phyloP scores from a whole-genome alignment of 208 protist species.

The Phytomonas sp. region DNA sequence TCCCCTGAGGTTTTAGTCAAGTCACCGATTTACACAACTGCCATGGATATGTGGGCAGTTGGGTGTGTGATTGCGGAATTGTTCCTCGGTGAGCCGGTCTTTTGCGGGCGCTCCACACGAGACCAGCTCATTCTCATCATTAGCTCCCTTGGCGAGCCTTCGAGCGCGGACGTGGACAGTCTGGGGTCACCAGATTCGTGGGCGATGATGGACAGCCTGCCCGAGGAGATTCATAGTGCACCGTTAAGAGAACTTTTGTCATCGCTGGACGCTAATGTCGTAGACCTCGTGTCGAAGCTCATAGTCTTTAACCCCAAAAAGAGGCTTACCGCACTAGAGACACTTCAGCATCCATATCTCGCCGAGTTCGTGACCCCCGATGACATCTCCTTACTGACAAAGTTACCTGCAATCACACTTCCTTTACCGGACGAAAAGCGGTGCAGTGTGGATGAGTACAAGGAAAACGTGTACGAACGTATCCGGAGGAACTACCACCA shows the following conservation, averaged over 20 bases:
- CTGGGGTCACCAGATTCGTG: conserved; percentile 85
- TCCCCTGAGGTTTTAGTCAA: conserved; percentile 97
- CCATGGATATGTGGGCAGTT: conserved; percentile 98
- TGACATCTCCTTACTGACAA: conserved; percentile 36
- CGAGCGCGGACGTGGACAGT: conserved; percentile 81
- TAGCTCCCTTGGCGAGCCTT: conserved; percentile 79
- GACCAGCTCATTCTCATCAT: conserved; percentile 95
- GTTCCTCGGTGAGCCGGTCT: conserved; percentile 89
- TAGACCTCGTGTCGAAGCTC: conserved; percentile 80
- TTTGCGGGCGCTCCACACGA: conserved; percentile 92
- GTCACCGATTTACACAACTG: conserved; percentile 91
- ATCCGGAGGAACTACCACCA: conserved; percentile 33
- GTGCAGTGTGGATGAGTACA: conserved; percentile 66
- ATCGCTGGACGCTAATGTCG: conserved; percentile 56
- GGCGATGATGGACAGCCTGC: conserved; percentile 77
- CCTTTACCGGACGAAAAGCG: conserved; percentile 58
- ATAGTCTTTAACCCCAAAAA: conserved; percentile 85
- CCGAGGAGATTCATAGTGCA: conserved; percentile 22
- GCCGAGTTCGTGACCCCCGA: conserved; percentile 45
- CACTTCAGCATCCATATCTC: conserved; percentile 86
- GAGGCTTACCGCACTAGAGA: conserved; percentile 73
- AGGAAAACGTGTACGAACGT: conserved; percentile 48
- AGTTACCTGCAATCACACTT: conserved; percentile 31
- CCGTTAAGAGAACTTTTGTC: conserved; percentile 67
- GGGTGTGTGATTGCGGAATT: conserved; percentile 97